Base-by-base conservation (phyloP, 1,139 yeast genomes). In the Taphrina deformans region DNA sequence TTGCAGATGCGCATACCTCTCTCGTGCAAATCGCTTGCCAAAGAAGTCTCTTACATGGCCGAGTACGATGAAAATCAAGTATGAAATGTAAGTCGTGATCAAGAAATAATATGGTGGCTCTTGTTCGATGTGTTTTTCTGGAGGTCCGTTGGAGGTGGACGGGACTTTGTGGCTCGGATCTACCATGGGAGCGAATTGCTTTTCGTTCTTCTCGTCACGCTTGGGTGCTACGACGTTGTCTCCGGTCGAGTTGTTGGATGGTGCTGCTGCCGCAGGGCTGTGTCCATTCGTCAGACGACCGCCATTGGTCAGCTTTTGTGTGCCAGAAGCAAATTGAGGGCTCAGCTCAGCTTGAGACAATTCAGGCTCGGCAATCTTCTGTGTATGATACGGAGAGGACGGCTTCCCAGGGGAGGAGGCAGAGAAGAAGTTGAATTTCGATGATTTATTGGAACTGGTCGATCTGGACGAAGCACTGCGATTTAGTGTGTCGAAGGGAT, bases 11-110 rank as follows among this genome's bases (percentile, higher is more conserved):
- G 79, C 78, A 75, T 86, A 87, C 68, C 81, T 82, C 62, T 83
- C 80, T 26, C 89, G 87, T 72, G 82, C 83, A 75, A 92, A 87
- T 29, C 80, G 78, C 74, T 88, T 84, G 60, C 96, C 97, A 68
- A 90, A 83, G 74, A 87, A 92, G 77, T 93, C 99, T 71, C 92
- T 85, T 45, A 91, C 78, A 73, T 93, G 97, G 46, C 99, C 99
- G 69, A 90, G 82, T 41, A 91, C 83, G 70, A 93, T 89, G 73
- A 93, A 81, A 60, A 89, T 83, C 70, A 93, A 80, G 75, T 91
- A 95, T 74, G 88, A 85, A 71, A 93, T 77, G 73, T 92, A 93
- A 2, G 99, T 93, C 66, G 89, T 82, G 67, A 93, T 78, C 69
- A 89, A 84, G 65, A 89, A 85, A 70, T 82, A 82, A 73, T 89